phyloP scores from a whole-genome alignment of 164 flowering plant species.

The Tetrastigma voinierianum region DNA sequence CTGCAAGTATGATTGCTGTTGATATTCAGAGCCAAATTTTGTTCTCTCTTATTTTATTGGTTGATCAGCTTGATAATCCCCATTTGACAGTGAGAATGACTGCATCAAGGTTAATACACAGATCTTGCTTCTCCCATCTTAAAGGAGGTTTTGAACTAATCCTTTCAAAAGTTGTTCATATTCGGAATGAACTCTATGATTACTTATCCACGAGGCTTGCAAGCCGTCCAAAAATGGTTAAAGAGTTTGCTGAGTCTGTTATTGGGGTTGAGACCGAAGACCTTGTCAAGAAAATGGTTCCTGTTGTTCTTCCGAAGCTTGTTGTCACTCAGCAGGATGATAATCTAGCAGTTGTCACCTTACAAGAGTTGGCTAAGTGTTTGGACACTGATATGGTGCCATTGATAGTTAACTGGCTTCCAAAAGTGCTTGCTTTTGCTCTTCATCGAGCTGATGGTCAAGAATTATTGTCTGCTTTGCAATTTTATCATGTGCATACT shows the following conservation, averaged over 20 bases:
- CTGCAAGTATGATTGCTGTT: conserved; percentile 72
- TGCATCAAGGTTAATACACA: conserved; percentile 68
- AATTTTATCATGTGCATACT: conserved; percentile 83
- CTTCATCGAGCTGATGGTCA: conserved; percentile 66
- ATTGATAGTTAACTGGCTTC: conserved; percentile 76
- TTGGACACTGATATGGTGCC: conserved; percentile 72
- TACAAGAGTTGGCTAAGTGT: conserved; percentile 71
- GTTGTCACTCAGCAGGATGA: conserved; percentile 65
- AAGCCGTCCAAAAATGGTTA: conserved; percentile 62
- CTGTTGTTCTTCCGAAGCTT: conserved; percentile 92
- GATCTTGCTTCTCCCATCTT: conserved; percentile 64
- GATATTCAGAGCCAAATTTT: conserved; percentile 56
- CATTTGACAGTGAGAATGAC: conserved; percentile 64
- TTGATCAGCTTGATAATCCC: conserved; percentile 86
- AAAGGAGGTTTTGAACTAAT: conserved; percentile 69
- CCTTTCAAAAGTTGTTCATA: conserved; percentile 54
- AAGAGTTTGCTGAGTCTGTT: conserved; percentile 92
- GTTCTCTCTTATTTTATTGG: conserved; percentile 66
- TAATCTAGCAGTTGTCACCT: conserved; percentile 51
- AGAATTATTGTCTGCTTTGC: conserved; percentile 60
- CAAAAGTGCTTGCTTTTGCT: conserved; percentile 94
- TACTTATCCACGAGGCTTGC: conserved; percentile 64
- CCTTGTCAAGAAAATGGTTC: conserved; percentile 83
- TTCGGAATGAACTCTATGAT: conserved; percentile 76
- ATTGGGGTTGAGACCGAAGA: conserved; percentile 64